phyloP scores from a whole-genome alignment of 148 eudicot species.

The Rhododendron kiyosumense region DNA sequence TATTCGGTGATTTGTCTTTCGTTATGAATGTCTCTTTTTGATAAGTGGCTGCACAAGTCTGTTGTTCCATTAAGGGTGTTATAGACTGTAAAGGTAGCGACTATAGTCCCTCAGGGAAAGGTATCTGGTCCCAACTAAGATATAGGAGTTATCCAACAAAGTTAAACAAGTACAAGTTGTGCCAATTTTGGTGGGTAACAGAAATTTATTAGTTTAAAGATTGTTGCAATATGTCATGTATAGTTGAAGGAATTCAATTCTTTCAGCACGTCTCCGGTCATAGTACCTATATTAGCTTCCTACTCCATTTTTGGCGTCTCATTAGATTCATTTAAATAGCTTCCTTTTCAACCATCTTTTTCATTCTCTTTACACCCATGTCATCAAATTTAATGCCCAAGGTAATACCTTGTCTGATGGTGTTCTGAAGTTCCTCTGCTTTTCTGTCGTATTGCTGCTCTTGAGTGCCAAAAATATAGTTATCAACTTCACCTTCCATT shows the following conservation, averaged over 20 bases:
- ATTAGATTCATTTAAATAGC: too few species aligned
- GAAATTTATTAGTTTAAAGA: neutral
- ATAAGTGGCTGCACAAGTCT: neutral
- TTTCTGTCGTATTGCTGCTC: too few species aligned
- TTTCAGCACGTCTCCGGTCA: neutral
- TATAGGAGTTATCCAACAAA: neutral
- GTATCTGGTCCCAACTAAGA: neutral
- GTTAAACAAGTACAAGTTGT: neutral
- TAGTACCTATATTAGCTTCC: neutral
- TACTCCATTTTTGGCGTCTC: neutral
- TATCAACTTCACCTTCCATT: too few species aligned
- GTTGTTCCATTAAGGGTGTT: neutral
- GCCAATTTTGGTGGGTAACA: neutral
- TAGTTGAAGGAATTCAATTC: neutral
- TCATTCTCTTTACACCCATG: too few species aligned
- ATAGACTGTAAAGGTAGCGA: neutral
- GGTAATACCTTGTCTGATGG: too few species aligned
- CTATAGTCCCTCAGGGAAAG: neutral
- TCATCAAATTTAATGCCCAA: too few species aligned
- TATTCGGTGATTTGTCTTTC: neutral
- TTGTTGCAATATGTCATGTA: neutral
- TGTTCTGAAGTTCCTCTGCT: too few species aligned
- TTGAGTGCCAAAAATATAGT: too few species aligned
- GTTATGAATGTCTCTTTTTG: neutral
- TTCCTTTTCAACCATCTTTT: too few species aligned